phyloP scores from a whole-genome alignment of 345 rosid genomes.

The Firmiana major region DNA sequence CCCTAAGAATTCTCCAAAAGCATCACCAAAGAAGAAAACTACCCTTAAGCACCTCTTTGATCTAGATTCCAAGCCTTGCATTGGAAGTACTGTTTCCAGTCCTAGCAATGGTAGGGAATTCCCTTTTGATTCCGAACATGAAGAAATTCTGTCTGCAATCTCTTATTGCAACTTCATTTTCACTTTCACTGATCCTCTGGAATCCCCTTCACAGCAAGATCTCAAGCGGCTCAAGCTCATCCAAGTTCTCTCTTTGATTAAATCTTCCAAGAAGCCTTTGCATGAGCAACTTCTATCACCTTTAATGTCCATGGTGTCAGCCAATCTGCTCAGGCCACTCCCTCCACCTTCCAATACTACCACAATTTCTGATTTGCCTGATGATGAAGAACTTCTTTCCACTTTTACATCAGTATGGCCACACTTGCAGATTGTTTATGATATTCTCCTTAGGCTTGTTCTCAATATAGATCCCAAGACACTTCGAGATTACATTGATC shows the following conservation, averaged over 20 bases:
- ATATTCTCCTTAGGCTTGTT: conserved; percentile 42
- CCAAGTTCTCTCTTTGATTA: conserved; percentile 38
- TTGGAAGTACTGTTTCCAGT: not conserved
- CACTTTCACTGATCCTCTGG: conserved; percentile 45
- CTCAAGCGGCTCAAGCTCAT: conserved; percentile 43
- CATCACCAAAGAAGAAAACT: conserved; percentile 31
- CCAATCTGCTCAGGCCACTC: conserved; percentile 55
- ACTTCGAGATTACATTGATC: conserved; percentile 37
- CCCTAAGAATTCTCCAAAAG: conserved; percentile 31
- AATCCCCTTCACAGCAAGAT: conserved; percentile 52
- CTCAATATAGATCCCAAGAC: conserved; percentile 32
- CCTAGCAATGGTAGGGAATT: not conserved
- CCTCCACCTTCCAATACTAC: conserved; percentile 34
- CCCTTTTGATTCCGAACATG: conserved; percentile 22
- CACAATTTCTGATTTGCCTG: conserved; percentile 24
- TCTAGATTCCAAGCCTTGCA: conserved; percentile 25
- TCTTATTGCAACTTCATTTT: conserved; percentile 35
- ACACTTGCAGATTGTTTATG: conserved; percentile 49
- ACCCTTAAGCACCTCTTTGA: conserved; percentile 39
- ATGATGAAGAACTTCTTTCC: conserved; percentile 40
- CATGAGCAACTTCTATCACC: conserved; percentile 27
- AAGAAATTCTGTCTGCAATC: conserved; percentile 35
- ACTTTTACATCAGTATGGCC: conserved; percentile 40
- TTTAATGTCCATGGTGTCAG: conserved; percentile 47
- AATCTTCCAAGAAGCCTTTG: conserved; percentile 28